Evolutionary conservation across 805 yeast genomes (phyloP), one percentile per base, ranked within the genome.

Genomic region (Blastobotrys attinorum): DNA sequence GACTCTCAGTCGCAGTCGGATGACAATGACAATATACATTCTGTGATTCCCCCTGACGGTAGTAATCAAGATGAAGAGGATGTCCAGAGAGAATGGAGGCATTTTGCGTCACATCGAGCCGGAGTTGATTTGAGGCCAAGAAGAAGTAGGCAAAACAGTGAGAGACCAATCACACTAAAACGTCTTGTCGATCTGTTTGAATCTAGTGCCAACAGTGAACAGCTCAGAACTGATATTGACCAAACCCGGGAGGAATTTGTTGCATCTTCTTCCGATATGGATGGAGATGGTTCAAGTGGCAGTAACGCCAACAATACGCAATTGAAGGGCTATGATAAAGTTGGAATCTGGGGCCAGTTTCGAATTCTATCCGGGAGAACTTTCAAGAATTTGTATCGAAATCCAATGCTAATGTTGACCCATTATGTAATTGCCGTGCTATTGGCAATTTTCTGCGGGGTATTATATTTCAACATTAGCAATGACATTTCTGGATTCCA

Each of bases 401-500:
- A 89, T 63, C 98, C 98, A 7, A 81, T 77, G 65, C 69, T 92
- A n/a, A 71, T 92, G 42, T 60, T 88, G 47, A 84, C 92, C 1
- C 95, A 92, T 56, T 90, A 90, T 57, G 67, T 82, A 1, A 69
- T 90, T 47, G 81, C 96, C 0, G 63, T 85, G 6, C 60, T 80
- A 13, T 76, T 90, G 62, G 96, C 95, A 1, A 57, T 79, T 3
- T 83, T 90, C 63, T 81, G 96, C 63, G 96, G 97, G 0, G 76
- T 76, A 40, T 69, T 92, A 33, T 92, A 92, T 62, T 90, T 81
- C 64, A 72, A 87, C 56, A 79, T 90, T 21, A 69, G 79, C 34
- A 83, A 87, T 58, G 96, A 90, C 60, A 90, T 92, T 44, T 80
- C 95, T 56, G 98, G 98, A 0, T 92, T 92, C 70, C 98, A 92